These are phyloP conservation scores for Alternaria longipes DNA, from an alignment of 2,329 filamentous ascomycete genomes.

Conservation along the genomic window DNA sequence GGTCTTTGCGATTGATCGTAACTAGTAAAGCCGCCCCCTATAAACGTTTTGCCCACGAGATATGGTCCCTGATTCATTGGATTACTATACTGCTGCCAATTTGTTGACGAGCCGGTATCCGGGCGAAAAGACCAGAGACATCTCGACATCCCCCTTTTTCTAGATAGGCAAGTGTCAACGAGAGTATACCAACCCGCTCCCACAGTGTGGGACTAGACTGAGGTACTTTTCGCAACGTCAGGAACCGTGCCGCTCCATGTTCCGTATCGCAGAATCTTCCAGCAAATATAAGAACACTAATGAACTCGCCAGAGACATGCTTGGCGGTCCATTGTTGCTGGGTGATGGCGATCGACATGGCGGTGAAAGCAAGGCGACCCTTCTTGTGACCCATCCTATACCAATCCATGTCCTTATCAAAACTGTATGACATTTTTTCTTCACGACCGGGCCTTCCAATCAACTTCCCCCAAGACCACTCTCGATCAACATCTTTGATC, in stretches of 20 bases:
- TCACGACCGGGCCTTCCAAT: slow-evolving; percentile 15
- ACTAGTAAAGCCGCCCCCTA: neutral
- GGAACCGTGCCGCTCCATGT: slow-evolving; percentile 19
- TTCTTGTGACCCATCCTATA: slow-evolving; percentile 12
- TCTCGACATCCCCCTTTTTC: neutral
- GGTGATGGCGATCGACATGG: slow-evolving; percentile 16
- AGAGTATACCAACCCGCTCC: slow-evolving; percentile 21
- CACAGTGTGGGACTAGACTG: slow-evolving; percentile 3
- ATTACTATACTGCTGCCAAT: neutral
- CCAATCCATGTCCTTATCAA: slow-evolving; percentile 10
- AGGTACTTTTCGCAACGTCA: slow-evolving; percentile 15
- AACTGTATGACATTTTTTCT: neutral
- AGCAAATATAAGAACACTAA: slow-evolving; percentile 21
- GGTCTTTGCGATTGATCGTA: neutral
- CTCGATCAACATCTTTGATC: slow-evolving; percentile 6
- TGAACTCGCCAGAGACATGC: slow-evolving; percentile 16
- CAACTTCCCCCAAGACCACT: slow-evolving; percentile 8
- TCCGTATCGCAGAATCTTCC: slow-evolving; percentile 10
- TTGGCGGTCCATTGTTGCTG: slow-evolving; percentile 14
- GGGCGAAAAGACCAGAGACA: neutral
- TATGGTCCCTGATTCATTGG: neutral
- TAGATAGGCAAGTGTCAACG: slow-evolving; percentile 8
- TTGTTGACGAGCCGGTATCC: neutral
- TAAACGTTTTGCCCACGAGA: neutral
- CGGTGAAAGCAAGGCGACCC: slow-evolving; percentile 11